Conservation (phyloP, 306 rosid species). For the Carpinus viminea region DNA sequence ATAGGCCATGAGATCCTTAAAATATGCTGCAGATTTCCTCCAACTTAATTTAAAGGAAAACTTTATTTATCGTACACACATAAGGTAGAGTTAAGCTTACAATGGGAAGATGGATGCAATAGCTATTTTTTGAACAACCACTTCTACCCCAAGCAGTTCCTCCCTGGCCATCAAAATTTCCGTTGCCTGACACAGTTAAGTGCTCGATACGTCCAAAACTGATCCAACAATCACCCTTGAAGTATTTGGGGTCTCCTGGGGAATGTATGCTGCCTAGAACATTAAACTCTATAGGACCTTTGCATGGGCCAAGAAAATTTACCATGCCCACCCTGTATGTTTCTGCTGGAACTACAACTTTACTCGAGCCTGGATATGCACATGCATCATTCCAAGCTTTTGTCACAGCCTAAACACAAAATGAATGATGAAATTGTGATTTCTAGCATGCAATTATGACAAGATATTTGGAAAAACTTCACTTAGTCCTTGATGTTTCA, state of each 20-base stretch:
- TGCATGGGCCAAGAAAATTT: conserved; percentile 40
- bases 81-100: conserved; percentile 25
- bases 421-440: not conserved
- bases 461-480: not conserved
- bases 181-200: conserved; percentile 45
- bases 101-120: conserved; percentile 26
- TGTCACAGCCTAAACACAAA: conserved; percentile 17
- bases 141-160: conserved; percentile 32
- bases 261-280: conserved; percentile 39
- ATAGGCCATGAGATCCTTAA: too few relatives aligned
- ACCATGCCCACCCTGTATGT: conserved; percentile 19
- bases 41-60: too few relatives aligned
- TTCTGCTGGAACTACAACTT: conserved; percentile 23
- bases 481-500: conserved; percentile 8
- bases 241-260: not conserved
- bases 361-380: conserved; percentile 5
- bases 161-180: conserved; percentile 55
- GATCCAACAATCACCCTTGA: conserved; percentile 39
- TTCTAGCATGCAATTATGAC: too few relatives aligned
- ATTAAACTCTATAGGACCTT: conserved; percentile 34
- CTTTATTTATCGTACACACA: too few relatives aligned
- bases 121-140: conserved; percentile 25
- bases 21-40: too few relatives aligned
- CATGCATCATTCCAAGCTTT: conserved; percentile 48
- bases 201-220: conserved; percentile 20